Conservation (phyloP, 2,329 filamentous ascomycete genomes). For the Botryotinia convoluta region DNA sequence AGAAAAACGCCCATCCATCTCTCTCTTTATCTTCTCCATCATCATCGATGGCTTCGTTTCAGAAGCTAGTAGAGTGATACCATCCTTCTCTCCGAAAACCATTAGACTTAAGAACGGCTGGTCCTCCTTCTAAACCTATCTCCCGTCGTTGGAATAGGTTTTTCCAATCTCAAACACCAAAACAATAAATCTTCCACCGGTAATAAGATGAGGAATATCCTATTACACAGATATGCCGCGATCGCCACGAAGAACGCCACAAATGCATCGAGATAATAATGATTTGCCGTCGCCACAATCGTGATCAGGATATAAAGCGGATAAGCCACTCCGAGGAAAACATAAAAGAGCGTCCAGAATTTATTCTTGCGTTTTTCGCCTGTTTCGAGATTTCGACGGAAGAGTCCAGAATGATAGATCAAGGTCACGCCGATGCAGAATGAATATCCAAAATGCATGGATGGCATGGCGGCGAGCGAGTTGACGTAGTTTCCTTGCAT, state of each 20-base stretch:
- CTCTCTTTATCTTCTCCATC: neutral
- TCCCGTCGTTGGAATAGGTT: slow-evolving; percentile 50
- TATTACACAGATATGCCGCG: slow-evolving; percentile 47
- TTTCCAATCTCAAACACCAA: slow-evolving; percentile 48
- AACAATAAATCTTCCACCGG: slow-evolving; percentile 50
- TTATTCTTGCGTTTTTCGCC: slow-evolving; percentile 44
- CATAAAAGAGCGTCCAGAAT: slow-evolving; percentile 46
- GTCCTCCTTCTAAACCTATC: slow-evolving; percentile 32
- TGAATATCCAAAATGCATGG: slow-evolving; percentile 54
- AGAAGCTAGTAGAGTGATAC: neutral
- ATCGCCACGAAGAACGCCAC: slow-evolving; percentile 47
- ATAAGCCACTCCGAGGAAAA: slow-evolving; percentile 45
- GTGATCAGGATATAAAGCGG: slow-evolving; percentile 47
- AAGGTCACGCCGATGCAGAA: slow-evolving; percentile 53
- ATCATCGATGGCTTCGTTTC: neutral
- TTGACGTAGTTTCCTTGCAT: slow-evolving; percentile 51
- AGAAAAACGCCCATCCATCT: neutral
- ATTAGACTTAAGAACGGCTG: neutral
- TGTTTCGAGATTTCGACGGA: slow-evolving; percentile 39
- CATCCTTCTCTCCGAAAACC: too few species aligned
- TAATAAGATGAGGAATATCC: slow-evolving; percentile 48
- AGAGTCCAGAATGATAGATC: slow-evolving; percentile 52
- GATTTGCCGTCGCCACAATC: slow-evolving; percentile 55
- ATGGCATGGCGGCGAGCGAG: slow-evolving; percentile 50
- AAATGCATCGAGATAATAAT: slow-evolving; percentile 52